Base-by-base conservation (phyloP, 2,329 filamentous ascomycete genomes). In the Nigrograna mackinnonii region DNA sequence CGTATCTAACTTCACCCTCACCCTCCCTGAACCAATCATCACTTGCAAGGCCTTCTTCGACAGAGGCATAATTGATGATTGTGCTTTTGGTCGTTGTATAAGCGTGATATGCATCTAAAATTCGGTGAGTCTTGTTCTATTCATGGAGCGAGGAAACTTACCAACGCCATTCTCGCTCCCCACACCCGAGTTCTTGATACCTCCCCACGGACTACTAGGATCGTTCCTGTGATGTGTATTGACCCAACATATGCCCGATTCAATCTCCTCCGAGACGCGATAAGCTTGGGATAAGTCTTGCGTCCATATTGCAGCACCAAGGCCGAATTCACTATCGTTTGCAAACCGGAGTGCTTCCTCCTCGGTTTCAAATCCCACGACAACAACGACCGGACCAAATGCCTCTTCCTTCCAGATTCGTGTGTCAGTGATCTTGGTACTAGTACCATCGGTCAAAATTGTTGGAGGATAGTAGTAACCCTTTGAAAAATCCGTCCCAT, bases 141-240 rank as follows among this genome's bases (percentile, higher is more conserved):
- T n/a, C n/a, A n/a, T n/a, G n/a, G n/a, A n/a, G n/a, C n/a, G n/a
- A n/a, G n/a, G n/a, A n/a, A 37, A 79, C 51, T 83, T 80, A 55
- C 86, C 85, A 0, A 83, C 53, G 0, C 86, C 86, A 55, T 89
- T 89, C 71, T 90, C 86, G 46, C 84, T 88, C 2, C 85, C 86
- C 0, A 89, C 77, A 1, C 86, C 86, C 1, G 79, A 75, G 24
- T 71, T 72, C 52, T 83, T 82, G 21, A 79, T 72, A 2, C 85
- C 83, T 19, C 85, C 86, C 85, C 85, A 86, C 1, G 86, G 83
- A 44, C 83, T 84, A 52, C 83, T 84, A 0, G 85, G 85, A 51
- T 88, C 85, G 52, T 88, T 89, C 22, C 85, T 76, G 59, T 89
- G 85, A 64, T 89, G 85, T 1, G 69, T 75, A 48, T 75, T 79